Percentiles rank a stretch among this genome's conserved stretches.
Conservation (phyloP, 345 rosid species). For the Erysimum cheiranthoides region DNA sequence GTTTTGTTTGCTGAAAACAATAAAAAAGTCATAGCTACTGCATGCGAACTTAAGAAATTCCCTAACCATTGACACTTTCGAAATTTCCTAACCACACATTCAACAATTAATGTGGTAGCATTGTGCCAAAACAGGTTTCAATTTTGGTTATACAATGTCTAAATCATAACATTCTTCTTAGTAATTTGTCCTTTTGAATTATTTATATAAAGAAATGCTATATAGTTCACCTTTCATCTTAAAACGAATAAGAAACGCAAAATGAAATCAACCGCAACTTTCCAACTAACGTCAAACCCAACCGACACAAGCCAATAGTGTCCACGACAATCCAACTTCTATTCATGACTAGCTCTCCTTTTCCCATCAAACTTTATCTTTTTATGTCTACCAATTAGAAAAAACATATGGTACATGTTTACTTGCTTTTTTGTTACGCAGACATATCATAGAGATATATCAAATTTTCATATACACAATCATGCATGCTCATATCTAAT, state of each 20-base stretch:
- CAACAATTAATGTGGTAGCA: slow-evolving; percentile 6
- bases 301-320: slow-evolving; percentile 44
- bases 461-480: slow-evolving; percentile 34
- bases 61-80: not conserved
- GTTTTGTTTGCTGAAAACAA: too few species aligned
- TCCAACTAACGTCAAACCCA: slow-evolving; percentile 38
- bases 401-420: slow-evolving; percentile 32
- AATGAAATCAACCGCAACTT: slow-evolving; percentile 32
- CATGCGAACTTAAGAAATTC: not conserved
- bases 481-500: slow-evolving; percentile 28
- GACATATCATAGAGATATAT: slow-evolving; percentile 18
- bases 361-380: slow-evolving; percentile 43
- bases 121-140: not conserved
- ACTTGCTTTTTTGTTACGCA: slow-evolving; percentile 44
- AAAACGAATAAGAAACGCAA: slow-evolving; percentile 21
- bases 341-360: slow-evolving; percentile 31
- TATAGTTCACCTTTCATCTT: not conserved
- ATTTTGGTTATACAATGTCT: slow-evolving; percentile 16
- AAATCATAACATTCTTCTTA: slow-evolving; percentile 29
- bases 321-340: slow-evolving; percentile 41
- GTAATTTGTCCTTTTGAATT: not conserved
- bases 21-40: not conserved
- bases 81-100: not conserved
- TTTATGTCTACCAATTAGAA: slow-evolving; percentile 40
- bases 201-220: slow-evolving; percentile 2